Evolutionary conservation across 1,284 basidiomycete genomes (phyloP).

Genomic region (Heterobasidion parviporum): DNA sequence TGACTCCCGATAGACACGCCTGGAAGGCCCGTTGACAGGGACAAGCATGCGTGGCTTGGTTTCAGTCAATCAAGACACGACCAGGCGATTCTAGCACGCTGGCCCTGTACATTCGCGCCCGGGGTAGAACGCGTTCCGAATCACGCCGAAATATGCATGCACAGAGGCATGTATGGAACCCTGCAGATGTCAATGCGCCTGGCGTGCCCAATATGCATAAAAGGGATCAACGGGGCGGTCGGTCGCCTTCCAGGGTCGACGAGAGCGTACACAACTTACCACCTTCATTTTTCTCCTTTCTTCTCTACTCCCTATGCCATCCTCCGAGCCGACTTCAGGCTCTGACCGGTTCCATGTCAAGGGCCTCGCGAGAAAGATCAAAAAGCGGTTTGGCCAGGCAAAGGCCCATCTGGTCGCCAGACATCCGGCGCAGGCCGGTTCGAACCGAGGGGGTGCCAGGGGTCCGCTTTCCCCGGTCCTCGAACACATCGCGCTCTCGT

Average conservation of each 20-base stretch:
- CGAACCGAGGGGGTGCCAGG: background rate
- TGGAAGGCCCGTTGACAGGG: background rate
- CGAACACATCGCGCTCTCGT: background rate
- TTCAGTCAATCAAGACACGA: background rate
- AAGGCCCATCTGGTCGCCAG: background rate
- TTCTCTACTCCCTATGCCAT: background rate
- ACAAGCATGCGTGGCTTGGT: background rate
- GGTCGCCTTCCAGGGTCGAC: background rate
- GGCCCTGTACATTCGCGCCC: background rate
- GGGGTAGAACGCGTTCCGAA: background rate
- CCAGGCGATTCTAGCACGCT: background rate
- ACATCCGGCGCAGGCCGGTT: background rate
- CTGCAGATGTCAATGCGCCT: too few relatives aligned
- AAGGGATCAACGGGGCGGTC: too few relatives aligned
- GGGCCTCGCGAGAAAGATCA: background rate
- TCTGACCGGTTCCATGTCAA: background rate
- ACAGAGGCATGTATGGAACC: background rate
- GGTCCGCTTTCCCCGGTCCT: background rate
- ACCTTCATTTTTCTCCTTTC: background rate
- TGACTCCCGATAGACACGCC: background rate
- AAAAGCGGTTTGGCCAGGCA: background rate
- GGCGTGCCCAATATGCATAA: too few relatives aligned
- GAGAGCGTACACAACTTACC: background rate
- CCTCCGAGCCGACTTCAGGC: background rate
- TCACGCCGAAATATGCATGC: background rate